phyloP scores from a whole-genome alignment of 1,139 yeast species.

The Kazachstania sp. region DNA sequence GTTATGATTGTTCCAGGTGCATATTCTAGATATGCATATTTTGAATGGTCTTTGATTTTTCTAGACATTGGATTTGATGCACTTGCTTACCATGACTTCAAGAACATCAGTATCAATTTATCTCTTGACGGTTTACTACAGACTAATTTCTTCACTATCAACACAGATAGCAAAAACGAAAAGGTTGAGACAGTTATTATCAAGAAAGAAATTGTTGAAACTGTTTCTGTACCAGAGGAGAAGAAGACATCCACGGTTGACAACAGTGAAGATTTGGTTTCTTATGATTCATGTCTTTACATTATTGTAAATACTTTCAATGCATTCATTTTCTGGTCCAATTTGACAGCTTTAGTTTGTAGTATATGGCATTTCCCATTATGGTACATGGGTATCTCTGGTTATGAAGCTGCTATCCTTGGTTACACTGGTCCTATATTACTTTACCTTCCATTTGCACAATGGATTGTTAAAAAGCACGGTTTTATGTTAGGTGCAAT shows the following conservation, averaged over 20 bases:
- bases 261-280: background rate
- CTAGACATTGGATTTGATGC: slow-evolving; percentile 81
- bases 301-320: slow-evolving; percentile 44
- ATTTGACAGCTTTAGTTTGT: slow-evolving; percentile 67
- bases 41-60: slow-evolving; percentile 83
- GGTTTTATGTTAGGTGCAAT: slow-evolving; percentile 51
- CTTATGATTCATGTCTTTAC: slow-evolving; percentile 33
- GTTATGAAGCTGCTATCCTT: slow-evolving; percentile 71
- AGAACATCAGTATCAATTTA: slow-evolving; percentile 28
- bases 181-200: background rate
- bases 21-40: slow-evolving; percentile 85
- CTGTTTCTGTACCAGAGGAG: background rate
- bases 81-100: slow-evolving; percentile 65
- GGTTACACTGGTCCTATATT: slow-evolving; percentile 52
- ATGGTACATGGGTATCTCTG: slow-evolving; percentile 97
- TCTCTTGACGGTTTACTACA: slow-evolving; percentile 3
- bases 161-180: background rate
- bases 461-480: slow-evolving; percentile 40
- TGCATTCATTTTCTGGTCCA: slow-evolving; percentile 77
- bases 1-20: slow-evolving; percentile 88
- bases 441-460: slow-evolving; percentile 48
- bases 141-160: background rate
- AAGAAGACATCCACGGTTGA: background rate
- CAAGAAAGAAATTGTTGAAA: background rate
- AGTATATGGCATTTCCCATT: slow-evolving; percentile 95